phyloP scores from a whole-genome alignment of 1,139 yeast species.

The Geotrichum fermentans region DNA sequence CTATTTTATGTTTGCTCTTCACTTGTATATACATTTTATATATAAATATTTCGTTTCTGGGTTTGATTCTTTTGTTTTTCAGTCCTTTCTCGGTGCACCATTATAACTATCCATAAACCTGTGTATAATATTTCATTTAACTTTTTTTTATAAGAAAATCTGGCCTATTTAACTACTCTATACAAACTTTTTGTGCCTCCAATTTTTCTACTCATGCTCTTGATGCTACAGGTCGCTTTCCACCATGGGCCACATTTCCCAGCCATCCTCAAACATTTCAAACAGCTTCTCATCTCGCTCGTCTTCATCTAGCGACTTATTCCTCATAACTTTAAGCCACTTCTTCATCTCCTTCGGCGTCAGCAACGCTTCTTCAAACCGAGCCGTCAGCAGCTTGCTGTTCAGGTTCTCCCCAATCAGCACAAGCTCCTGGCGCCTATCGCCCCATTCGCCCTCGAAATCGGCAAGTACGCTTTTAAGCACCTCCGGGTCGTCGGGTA shows the following conservation, averaged over 20 bases:
- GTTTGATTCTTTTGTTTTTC: neutral
- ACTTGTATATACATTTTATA: neutral
- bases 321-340: slow-evolving; percentile 34
- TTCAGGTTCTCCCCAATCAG: slow-evolving; percentile 43
- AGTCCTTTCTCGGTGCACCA: neutral
- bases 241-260: slow-evolving; percentile 30
- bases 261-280: slow-evolving; percentile 40
- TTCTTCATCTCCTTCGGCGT: slow-evolving; percentile 38
- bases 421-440: slow-evolving; percentile 45
- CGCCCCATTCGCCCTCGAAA: slow-evolving; percentile 24
- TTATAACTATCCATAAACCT: no score
- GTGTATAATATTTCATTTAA: no score
- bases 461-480: slow-evolving; percentile 1
- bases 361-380: slow-evolving; percentile 40
- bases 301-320: slow-evolving; percentile 37
- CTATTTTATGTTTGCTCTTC: neutral
- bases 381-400: slow-evolving; percentile 30
- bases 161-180: neutral
- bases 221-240: no score
- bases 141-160: neutral
- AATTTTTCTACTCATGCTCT: neutral
- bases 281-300: slow-evolving; percentile 27
- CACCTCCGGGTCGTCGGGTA: slow-evolving; percentile 32
- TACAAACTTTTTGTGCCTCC: neutral
- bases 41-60: neutral